Conservation (phyloP, 306 rosid species). For the Quercus dentata region DNA sequence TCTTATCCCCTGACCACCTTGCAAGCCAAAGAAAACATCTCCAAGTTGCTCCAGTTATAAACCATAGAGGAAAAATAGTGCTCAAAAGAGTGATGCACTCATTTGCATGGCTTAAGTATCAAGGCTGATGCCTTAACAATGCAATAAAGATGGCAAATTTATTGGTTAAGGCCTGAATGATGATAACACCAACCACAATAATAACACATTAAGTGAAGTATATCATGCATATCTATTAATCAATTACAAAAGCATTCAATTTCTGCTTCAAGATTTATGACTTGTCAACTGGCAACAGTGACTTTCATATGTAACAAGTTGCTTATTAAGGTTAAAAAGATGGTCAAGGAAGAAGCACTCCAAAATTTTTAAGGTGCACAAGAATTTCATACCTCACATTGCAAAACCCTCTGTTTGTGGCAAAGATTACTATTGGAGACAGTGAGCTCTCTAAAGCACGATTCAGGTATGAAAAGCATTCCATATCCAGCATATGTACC, state of each 20-base stretch:
- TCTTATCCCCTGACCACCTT: no score
- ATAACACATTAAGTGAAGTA: background rate
- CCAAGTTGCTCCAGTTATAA: background rate
- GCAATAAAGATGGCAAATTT: background rate
- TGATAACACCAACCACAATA: background rate
- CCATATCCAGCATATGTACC: conserved; percentile 99
- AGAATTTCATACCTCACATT: conserved; percentile 68
- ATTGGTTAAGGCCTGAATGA: background rate
- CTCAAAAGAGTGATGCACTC: background rate
- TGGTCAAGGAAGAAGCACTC: background rate
- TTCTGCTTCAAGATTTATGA: background rate
- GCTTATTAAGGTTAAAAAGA: background rate
- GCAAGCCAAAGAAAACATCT: background rate
- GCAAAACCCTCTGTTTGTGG: conserved; percentile 97
- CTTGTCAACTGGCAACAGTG: background rate
- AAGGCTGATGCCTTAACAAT: background rate
- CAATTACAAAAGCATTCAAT: background rate
- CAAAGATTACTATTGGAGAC: conserved; percentile 95
- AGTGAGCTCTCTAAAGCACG: conserved; percentile 96
- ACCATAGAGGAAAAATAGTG: background rate
- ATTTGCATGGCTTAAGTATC: background rate
- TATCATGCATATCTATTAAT: background rate
- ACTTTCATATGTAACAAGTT: background rate
- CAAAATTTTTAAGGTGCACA: background rate
- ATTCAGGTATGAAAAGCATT: conserved; percentile 89